These are phyloP conservation scores for Mucor mucedo DNA, from an alignment of 371 early-diverging fungal species.

Conservation along the genomic window DNA sequence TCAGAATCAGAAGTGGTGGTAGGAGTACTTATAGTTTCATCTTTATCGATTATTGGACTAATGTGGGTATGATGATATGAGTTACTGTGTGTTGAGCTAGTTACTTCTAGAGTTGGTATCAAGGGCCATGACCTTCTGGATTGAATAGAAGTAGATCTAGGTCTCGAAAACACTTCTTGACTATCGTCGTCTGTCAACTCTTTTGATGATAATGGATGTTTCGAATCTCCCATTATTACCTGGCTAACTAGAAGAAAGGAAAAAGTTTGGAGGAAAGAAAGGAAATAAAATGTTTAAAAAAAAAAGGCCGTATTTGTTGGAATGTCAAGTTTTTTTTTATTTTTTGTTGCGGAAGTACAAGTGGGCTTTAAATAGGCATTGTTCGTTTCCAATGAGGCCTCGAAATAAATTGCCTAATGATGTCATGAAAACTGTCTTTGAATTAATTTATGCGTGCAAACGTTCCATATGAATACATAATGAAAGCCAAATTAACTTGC, in stretches of 20 bases:
- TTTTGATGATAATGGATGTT: constrained; percentile 3
- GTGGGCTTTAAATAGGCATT: too few relatives aligned
- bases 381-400: too few relatives aligned
- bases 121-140: constrained; percentile 23
- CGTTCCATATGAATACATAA: too few relatives aligned
- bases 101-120: constrained; percentile 13
- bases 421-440: too few relatives aligned
- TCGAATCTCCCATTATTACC: constrained; percentile 10
- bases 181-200: background rate
- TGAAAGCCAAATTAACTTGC: too few relatives aligned
- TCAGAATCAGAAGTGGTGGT: constrained; percentile 6
- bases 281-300: background rate
- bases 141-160: constrained; percentile 18
- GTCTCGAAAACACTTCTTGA: background rate
- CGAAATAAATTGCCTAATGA: too few relatives aligned
- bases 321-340: constrained; percentile 9
- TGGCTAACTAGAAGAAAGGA: background rate
- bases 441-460: too few relatives aligned
- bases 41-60: constrained; percentile 1
- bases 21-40: constrained; percentile 1
- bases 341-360: background rate
- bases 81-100: constrained; percentile 7
- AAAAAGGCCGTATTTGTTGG: constrained; percentile 6
- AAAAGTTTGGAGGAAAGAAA: constrained; percentile 1
- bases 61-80: background rate